A percentile compares a stretch with the other conserved stretches of the same genome.
phyloP scores from a whole-genome alignment of 805 yeast genomes.

The Tetrapisispora namnaoensis region DNA sequence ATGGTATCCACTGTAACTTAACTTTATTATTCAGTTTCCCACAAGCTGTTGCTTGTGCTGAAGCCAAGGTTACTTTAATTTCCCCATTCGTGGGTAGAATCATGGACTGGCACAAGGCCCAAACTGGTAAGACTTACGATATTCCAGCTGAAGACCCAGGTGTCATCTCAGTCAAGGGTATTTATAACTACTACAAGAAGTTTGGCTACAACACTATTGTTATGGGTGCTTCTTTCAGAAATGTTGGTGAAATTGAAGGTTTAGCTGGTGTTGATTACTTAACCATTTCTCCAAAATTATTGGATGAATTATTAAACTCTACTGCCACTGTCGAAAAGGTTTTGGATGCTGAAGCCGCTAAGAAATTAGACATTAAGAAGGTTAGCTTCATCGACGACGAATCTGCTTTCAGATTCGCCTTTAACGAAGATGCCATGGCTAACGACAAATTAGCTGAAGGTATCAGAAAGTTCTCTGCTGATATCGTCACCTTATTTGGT shows the following conservation, averaged over 20 bases:
- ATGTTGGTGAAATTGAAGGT: constrained; percentile 88
- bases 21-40: constrained; percentile 89
- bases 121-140: constrained; percentile 79
- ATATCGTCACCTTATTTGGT: constrained; percentile 67
- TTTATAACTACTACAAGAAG: constrained; percentile 97
- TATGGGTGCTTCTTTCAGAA: constrained; percentile 99
- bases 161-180: constrained; percentile 77
- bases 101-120: constrained; percentile 94
- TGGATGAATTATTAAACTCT: constrained; percentile 80
- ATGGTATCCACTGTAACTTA: constrained; percentile 90
- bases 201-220: constrained; percentile 93
- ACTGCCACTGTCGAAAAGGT: constrained; percentile 69
- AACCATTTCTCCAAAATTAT: constrained; percentile 87
- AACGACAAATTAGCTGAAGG: constrained; percentile 97
- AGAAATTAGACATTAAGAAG: constrained; percentile 44
- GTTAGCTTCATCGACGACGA: constrained; percentile 79
- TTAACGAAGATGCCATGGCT: constrained; percentile 97
- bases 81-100: constrained; percentile 99
- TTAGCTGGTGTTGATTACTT: constrained; percentile 95
- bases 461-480: constrained; percentile 94
- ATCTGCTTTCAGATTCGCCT: constrained; percentile 75
- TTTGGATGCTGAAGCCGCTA: constrained; percentile 62
- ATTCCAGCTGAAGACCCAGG: constrained; percentile 77
- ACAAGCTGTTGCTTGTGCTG: constrained; percentile 99
- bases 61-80: constrained; percentile 89